Percentiles rank a stretch among this genome's conserved stretches.
Conservation (phyloP, 1,139 yeast species). For the Cylindricascospora bacillispora region DNA sequence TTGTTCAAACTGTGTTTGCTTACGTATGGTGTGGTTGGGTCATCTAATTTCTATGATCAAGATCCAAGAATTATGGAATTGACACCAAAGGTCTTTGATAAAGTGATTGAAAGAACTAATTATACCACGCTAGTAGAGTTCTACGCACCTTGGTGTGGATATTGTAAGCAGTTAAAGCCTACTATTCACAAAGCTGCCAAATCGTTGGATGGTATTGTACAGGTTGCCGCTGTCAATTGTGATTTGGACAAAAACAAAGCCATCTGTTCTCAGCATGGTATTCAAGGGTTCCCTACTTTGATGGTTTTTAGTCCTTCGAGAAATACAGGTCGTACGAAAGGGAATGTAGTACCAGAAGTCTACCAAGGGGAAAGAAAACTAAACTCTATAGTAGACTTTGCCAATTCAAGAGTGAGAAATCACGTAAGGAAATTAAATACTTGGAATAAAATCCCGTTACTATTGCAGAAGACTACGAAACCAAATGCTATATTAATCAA, state of each 20-base stretch:
- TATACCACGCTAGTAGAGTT: conserved; percentile 79
- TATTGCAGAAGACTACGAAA: conserved; percentile 24
- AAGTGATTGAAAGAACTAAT: conserved; percentile 52
- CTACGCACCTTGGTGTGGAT: conserved; percentile 97
- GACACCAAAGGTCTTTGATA: conserved; percentile 44
- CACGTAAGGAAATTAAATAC: conserved; percentile 45
- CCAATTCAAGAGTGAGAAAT: conserved; percentile 55
- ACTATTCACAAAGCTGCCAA: conserved; percentile 54
- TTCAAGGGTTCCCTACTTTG: conserved; percentile 74
- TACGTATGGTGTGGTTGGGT: too few species aligned
- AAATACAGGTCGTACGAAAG: conserved; percentile 8
- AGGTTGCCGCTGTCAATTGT: conserved; percentile 82
- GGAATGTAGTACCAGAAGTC: conserved; percentile 36
- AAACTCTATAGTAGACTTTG: conserved; percentile 44
- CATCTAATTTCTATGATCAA: conserved; percentile 29
- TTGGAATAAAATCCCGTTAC: conserved; percentile 17
- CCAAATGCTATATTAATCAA: conserved; percentile 30
- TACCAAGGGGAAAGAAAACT: conserved; percentile 61
- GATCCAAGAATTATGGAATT: conserved; percentile 46
- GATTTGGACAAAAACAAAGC: conserved; percentile 54
- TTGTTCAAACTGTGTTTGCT: too few species aligned
- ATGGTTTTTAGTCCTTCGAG: conserved; percentile 78
- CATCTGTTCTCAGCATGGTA: conserved; percentile 53
- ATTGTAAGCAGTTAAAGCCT: conserved; percentile 49
- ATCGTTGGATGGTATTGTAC: conserved; percentile 36